Evolutionary conservation across 371 early-diverging fungal genomes (phyloP).

Genomic region (Mortierella sp.): DNA sequence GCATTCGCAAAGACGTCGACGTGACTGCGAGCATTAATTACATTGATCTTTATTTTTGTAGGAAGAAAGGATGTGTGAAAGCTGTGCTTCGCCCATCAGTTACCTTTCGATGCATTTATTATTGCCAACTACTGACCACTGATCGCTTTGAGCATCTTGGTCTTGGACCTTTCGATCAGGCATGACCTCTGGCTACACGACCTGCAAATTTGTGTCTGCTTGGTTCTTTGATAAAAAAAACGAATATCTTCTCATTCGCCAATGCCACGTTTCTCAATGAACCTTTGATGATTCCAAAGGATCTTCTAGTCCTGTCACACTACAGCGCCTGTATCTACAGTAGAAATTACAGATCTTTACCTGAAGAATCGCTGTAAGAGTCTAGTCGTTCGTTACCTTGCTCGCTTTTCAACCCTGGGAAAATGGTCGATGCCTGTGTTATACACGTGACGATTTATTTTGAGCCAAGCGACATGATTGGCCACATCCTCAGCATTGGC

Average conservation of each 20-base stretch:
- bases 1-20: neutral
- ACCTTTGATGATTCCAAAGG: too few relatives aligned
- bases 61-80: neutral
- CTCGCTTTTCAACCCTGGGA: slow-evolving; percentile 1
- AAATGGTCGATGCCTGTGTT: neutral
- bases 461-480: neutral
- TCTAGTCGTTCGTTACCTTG: neutral
- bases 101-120: neutral
- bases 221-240: too few relatives aligned
- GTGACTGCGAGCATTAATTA: slow-evolving; percentile 8
- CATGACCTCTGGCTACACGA: too few relatives aligned
- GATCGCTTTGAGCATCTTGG: neutral
- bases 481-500: neutral
- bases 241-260: too few relatives aligned
- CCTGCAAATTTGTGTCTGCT: too few relatives aligned
- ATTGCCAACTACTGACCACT: neutral
- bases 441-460: slow-evolving; percentile 1
- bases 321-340: too few relatives aligned
- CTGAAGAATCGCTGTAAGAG: neutral
- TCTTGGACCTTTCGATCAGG: too few relatives aligned
- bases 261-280: too few relatives aligned
- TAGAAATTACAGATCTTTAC: too few relatives aligned
- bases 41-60: neutral
- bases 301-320: too few relatives aligned
- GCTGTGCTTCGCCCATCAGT: neutral